Conservation (phyloP, 2,329 filamentous ascomycete genomes). For the Trichophyton rubrum region DNA sequence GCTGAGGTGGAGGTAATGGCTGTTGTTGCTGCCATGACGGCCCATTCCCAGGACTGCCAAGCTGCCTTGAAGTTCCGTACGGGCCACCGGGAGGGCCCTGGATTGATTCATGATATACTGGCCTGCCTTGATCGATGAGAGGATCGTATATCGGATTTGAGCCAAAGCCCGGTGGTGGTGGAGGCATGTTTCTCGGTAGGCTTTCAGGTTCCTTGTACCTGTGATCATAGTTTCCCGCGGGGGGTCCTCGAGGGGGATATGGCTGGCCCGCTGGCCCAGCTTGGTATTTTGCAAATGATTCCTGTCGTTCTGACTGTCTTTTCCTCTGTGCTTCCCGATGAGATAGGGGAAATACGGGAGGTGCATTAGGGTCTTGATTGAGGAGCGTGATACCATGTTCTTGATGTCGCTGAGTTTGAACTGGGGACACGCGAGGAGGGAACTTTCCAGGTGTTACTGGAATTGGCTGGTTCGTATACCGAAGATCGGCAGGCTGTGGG, state of each 20-base stretch:
- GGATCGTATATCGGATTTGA: not conserved
- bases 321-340: slow-evolving; percentile 11
- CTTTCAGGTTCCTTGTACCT: slow-evolving; percentile 5
- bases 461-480: not conserved
- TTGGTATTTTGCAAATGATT: slow-evolving; percentile 2
- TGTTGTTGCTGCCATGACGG: slow-evolving; percentile 7
- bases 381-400: slow-evolving; percentile 12
- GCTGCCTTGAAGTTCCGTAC: slow-evolving; percentile 2
- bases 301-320: slow-evolving; percentile 1
- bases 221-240: slow-evolving; percentile 6
- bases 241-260: slow-evolving; percentile 8
- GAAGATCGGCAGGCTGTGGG: not conserved
- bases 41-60: slow-evolving; percentile 7
- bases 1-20: not conserved
- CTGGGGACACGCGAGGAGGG: slow-evolving; percentile 4
- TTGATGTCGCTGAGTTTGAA: slow-evolving; percentile 1
- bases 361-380: slow-evolving; percentile 11
- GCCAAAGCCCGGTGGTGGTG: not conserved
- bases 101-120: slow-evolving; percentile 3
- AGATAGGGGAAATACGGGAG: slow-evolving; percentile 12
- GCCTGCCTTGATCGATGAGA: slow-evolving; percentile 3
- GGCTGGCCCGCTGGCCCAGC: slow-evolving; percentile 3
- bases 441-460: slow-evolving; percentile 5
- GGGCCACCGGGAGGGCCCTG: not conserved
- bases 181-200: slow-evolving; percentile 5